These are phyloP conservation scores for Pseudogymnoascus sp. DNA, from an alignment of 2,329 filamentous ascomycete species.

Conservation along the genomic window DNA sequence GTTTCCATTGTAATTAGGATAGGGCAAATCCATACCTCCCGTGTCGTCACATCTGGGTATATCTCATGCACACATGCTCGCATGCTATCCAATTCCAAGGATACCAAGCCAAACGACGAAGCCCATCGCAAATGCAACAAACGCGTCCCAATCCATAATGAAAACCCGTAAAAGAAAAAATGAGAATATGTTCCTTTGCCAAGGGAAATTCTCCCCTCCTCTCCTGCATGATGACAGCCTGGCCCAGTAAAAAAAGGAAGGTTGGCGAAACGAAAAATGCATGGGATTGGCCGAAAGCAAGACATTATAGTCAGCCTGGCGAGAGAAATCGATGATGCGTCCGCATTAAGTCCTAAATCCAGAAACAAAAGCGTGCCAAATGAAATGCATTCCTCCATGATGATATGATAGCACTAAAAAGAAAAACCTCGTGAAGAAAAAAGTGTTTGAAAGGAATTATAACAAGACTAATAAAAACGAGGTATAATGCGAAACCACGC, in stretches of 20 bases:
- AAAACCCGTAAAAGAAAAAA: background rate
- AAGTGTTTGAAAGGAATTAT: constrained; percentile 3
- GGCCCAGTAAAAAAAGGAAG: background rate
- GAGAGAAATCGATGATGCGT: background rate
- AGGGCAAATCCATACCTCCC: constrained; percentile 9
- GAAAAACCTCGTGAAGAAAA: background rate
- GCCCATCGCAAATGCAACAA: constrained; percentile 8
- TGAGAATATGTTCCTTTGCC: background rate
- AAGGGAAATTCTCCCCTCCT: background rate
- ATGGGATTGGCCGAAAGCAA: background rate
- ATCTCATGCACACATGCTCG: constrained; percentile 8
- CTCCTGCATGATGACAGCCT: background rate
- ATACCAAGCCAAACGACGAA: constrained; percentile 8
- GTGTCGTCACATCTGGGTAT: constrained; percentile 7
- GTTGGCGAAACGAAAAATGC: background rate
- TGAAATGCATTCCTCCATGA: constrained; percentile 1
- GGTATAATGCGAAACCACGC: constrained; percentile 7
- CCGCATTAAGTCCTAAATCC: background rate
- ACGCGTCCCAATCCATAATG: constrained; percentile 1
- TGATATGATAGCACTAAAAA: background rate
- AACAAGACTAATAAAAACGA: background rate
- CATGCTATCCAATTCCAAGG: constrained; percentile 8
- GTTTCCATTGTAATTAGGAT: constrained; percentile 9
- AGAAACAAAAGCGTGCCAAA: background rate
- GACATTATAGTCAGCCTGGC: background rate